A percentile compares a stretch with the other conserved stretches of the same genome.
Evolutionary conservation across 2,329 filamentous ascomycete genomes (phyloP).

Genomic region (Ophiosphaerella narmari): DNA sequence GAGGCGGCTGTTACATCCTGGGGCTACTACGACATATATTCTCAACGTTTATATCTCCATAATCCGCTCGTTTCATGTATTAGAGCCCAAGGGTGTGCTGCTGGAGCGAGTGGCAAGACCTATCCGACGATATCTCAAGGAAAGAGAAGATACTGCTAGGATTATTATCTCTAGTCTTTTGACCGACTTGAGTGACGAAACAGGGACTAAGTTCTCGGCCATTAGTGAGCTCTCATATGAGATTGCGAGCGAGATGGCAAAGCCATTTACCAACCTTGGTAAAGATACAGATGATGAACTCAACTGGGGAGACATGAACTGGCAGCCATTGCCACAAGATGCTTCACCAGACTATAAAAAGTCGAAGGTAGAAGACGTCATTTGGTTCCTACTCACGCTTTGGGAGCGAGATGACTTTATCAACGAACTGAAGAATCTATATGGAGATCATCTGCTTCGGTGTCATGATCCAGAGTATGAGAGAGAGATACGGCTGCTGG

Average conservation of each 20-base stretch:
- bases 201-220: slow-evolving; percentile 51
- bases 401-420: slow-evolving; percentile 94
- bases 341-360: slow-evolving; percentile 88
- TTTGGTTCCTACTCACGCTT: slow-evolving; percentile 85
- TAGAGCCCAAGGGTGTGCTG: slow-evolving; percentile 78
- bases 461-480: slow-evolving; percentile 69
- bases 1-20: slow-evolving; percentile 72
- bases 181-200: slow-evolving; percentile 60
- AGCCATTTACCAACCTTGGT: slow-evolving; percentile 61
- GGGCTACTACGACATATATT: slow-evolving; percentile 75
- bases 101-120: slow-evolving; percentile 74
- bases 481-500: slow-evolving; percentile 79
- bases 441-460: slow-evolving; percentile 77
- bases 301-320: slow-evolving; percentile 90
- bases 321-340: slow-evolving; percentile 91
- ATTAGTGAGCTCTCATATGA: slow-evolving; percentile 70
- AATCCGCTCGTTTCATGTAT: slow-evolving; percentile 74
- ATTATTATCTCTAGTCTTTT: slow-evolving; percentile 77
- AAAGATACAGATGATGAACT: slow-evolving; percentile 64
- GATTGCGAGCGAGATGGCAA: slow-evolving; percentile 68
- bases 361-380: slow-evolving; percentile 85
- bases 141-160: slow-evolving; percentile 76
- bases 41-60: slow-evolving; percentile 78
- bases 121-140: slow-evolving; percentile 75
- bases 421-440: slow-evolving; percentile 86